phyloP scores from a whole-genome alignment of 1,284 basidiomycete species.

The Chiua sp. region DNA sequence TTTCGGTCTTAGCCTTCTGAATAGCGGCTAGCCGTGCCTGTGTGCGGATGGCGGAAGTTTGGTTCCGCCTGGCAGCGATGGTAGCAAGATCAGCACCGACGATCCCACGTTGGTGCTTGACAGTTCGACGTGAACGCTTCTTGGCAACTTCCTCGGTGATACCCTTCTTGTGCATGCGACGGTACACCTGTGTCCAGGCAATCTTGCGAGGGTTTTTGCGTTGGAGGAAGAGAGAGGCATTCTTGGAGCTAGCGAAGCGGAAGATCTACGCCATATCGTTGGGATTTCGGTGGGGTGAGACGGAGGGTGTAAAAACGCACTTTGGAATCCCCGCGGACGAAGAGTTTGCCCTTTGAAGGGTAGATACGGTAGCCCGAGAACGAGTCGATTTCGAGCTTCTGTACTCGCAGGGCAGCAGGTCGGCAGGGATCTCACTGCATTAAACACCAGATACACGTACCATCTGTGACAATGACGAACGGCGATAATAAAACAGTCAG shows the following conservation, averaged over 20 bases:
- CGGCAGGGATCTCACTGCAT: slow-evolving; percentile 4
- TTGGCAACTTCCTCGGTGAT: slow-evolving; percentile 99
- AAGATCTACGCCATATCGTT: slow-evolving; percentile 66
- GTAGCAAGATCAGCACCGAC: slow-evolving; percentile 94
- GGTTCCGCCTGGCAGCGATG: slow-evolving; percentile 92
- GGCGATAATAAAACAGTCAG: slow-evolving; percentile 28
- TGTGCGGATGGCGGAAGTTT: slow-evolving; percentile 86
- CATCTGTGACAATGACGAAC: slow-evolving; percentile 46
- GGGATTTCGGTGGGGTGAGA: not conserved
- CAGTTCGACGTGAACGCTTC: slow-evolving; percentile 97
- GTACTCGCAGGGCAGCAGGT: slow-evolving; percentile 43
- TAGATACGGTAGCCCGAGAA: slow-evolving; percentile 98
- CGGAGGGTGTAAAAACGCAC: slow-evolving; percentile 49
- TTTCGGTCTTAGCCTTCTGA: slow-evolving; percentile 91
- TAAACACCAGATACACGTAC: slow-evolving; percentile 42
- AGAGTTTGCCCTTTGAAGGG: slow-evolving; percentile 94
- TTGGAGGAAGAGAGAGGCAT: slow-evolving; percentile 97
- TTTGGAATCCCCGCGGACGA: slow-evolving; percentile 97
- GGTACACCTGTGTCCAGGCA: slow-evolving; percentile 97
- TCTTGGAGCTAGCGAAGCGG: slow-evolving; percentile 91
- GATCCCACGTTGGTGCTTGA: slow-evolving; percentile 99
- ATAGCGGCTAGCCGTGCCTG: slow-evolving; percentile 87
- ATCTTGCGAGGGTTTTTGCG: slow-evolving; percentile 99
- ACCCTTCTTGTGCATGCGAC: slow-evolving; percentile 99
- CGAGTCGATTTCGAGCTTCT: slow-evolving; percentile 98